phyloP scores from a whole-genome alignment of 352 stramenopile genomes.

The Globisporangium canariense region DNA sequence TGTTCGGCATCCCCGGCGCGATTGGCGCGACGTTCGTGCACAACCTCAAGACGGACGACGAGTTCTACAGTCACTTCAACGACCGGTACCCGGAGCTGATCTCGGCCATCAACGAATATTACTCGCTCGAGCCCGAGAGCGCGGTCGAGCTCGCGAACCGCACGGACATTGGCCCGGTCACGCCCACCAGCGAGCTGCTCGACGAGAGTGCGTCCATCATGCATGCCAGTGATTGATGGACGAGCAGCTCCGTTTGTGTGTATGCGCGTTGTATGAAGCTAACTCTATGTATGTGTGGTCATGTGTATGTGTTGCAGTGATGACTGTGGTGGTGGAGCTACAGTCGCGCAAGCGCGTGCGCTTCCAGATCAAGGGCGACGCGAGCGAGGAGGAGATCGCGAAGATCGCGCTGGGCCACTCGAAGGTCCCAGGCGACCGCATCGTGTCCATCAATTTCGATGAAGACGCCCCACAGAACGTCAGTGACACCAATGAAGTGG shows the following conservation, averaged over 20 bases:
- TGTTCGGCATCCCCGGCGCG: slow-evolving; percentile 67
- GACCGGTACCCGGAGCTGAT: slow-evolving; percentile 80
- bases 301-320: slow-evolving; percentile 23
- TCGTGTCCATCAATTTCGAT: slow-evolving; percentile 61
- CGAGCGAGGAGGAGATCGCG: slow-evolving; percentile 67
- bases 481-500: slow-evolving; percentile 5
- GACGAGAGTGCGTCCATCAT: slow-evolving; percentile 53
- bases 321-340: slow-evolving; percentile 61
- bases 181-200: slow-evolving; percentile 46
- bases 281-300: neutral
- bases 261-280: neutral
- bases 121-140: slow-evolving; percentile 48
- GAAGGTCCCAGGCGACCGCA: slow-evolving; percentile 33
- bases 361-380: slow-evolving; percentile 52
- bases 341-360: slow-evolving; percentile 48
- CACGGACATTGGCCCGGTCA: slow-evolving; percentile 67
- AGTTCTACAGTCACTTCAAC: slow-evolving; percentile 84
- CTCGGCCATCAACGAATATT: slow-evolving; percentile 56
- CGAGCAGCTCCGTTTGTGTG: neutral
- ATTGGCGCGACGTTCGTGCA: slow-evolving; percentile 74
- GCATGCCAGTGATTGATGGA: neutral
- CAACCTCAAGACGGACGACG: slow-evolving; percentile 78
- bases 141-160: slow-evolving; percentile 40
- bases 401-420: slow-evolving; percentile 47
- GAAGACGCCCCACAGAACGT: slow-evolving; percentile 35